Evolutionary conservation across 495 filamentous ascomycete genomes (phyloP).

Genomic region (Aspergillus haitiensis): DNA sequence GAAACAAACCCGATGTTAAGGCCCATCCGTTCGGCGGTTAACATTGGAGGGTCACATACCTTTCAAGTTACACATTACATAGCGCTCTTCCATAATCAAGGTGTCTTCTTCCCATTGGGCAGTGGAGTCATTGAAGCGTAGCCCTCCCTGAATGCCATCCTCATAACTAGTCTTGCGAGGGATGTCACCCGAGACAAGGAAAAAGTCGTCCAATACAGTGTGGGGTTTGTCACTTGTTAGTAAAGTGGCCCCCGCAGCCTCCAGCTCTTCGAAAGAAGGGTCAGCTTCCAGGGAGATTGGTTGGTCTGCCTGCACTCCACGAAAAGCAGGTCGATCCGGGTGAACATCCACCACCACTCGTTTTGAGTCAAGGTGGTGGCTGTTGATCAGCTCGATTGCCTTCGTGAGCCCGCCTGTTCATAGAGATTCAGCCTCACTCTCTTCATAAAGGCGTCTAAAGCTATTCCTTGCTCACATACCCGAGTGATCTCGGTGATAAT

Average conservation of each 20-base stretch:
- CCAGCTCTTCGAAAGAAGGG: slow-evolving; percentile 43
- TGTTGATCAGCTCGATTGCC: slow-evolving; percentile 33
- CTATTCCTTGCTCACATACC: slow-evolving; percentile 20
- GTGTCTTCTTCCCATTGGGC: slow-evolving; percentile 43
- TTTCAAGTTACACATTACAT: slow-evolving; percentile 49
- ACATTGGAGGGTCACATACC: slow-evolving; percentile 19
- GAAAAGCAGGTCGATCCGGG: slow-evolving; percentile 40
- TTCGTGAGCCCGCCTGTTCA: slow-evolving; percentile 23
- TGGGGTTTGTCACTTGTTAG: slow-evolving; percentile 33
- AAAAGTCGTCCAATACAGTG: slow-evolving; percentile 38
- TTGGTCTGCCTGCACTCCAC: slow-evolving; percentile 36
- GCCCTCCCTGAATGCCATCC: slow-evolving; percentile 36
- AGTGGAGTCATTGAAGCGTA: slow-evolving; percentile 31
- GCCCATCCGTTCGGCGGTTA: not conserved
- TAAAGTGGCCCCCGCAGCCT: slow-evolving; percentile 35
- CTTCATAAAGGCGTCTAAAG: too few species aligned
- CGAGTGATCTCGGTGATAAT: slow-evolving; percentile 52
- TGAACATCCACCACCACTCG: slow-evolving; percentile 39
- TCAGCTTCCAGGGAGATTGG: slow-evolving; percentile 43
- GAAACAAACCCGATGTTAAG: not conserved
- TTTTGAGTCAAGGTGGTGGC: slow-evolving; percentile 8
- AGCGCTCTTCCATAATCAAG: slow-evolving; percentile 46
- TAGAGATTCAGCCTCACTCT: too few species aligned
- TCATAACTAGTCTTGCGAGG: slow-evolving; percentile 43
- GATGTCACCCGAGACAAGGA: slow-evolving; percentile 45